Evolutionary conservation across 2,329 filamentous ascomycete species (phyloP), one percentile per base, ranked within the genome.

Genomic region (Neurospora sp.): DNA sequence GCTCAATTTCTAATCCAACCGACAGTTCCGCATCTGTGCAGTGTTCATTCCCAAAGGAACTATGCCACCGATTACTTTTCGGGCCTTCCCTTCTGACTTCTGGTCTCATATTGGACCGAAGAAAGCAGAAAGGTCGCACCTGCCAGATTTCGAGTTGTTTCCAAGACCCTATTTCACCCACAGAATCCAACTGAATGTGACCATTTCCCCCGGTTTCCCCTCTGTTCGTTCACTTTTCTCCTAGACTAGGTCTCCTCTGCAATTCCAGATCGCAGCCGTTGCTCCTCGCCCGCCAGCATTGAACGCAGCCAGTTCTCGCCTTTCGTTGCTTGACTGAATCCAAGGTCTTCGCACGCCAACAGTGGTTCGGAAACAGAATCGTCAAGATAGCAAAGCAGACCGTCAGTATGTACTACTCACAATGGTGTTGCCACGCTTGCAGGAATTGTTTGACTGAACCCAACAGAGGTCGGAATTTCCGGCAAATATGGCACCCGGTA

Each of bases 391-490:
- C 68, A 15, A 73, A 73, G 66, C 70, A 68, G 39, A 72, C 72
- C n/a, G 70, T 38, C 33, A 71, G 66, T 67, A 70, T 62, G 70
- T 38, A 38, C 10, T 19, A 38, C 19, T 36, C 2, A 28, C 33
- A 5, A 19, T 38, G 38, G 9, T 58, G 17, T 67, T 11, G 23
- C 58, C 36, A 13, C 10, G 52, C 39, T 23, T 58, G 19, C 8
- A 28, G 8, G 7, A 17, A 33, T 36, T 3, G 8, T 40, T 23
- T 66, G 17, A 42, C 43, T 38, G 23, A 11, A 9, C n/a, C n/a
- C n/a, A 19, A 38, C 46, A 73, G 70, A 73, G 68, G 70, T 73
- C 69, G 70, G 69, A 6, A 66, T 70, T 38, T 23, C 70, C 69
- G 70, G 70, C 42, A 72, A 68, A 62, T 73, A 71, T 42, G 72